phyloP scores from a whole-genome alignment of 495 filamentous ascomycete species.

The Neurospora tetraspora region DNA sequence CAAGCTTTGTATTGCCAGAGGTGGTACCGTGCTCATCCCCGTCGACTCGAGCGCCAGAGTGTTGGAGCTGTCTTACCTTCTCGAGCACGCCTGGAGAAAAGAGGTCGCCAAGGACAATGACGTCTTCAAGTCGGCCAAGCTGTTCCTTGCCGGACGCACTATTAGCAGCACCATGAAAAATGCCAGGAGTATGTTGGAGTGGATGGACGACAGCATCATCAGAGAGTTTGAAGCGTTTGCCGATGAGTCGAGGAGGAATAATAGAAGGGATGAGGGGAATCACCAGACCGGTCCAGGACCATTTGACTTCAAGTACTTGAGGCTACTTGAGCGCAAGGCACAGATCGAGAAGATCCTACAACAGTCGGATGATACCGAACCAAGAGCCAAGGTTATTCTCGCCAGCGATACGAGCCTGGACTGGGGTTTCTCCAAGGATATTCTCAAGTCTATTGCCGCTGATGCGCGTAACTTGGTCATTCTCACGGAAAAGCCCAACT shows the following conservation, averaged over 20 bases:
- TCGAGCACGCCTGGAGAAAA: conserved; percentile 82
- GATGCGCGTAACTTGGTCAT: conserved; percentile 75
- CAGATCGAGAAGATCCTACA: conserved; percentile 56
- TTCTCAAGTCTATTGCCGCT: conserved; percentile 60
- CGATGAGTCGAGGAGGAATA: conserved; percentile 34
- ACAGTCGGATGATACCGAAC: conserved; percentile 25
- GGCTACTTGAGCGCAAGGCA: conserved; percentile 64
- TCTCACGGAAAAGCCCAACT: conserved; percentile 58
- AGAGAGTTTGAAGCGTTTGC: conserved; percentile 79
- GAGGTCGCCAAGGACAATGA: conserved; percentile 49
- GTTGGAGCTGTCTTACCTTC: conserved; percentile 81
- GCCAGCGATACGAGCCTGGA: conserved; percentile 83
- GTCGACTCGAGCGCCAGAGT: conserved; percentile 91
- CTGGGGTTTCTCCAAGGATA: conserved; percentile 92
- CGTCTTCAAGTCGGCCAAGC: conserved; percentile 54
- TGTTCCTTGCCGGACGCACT: conserved; percentile 77
- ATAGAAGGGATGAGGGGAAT: conserved; percentile 28
- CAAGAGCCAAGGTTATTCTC: conserved; percentile 65
- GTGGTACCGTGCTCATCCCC: conserved; percentile 90
- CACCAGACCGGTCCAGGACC: conserved; percentile 50
- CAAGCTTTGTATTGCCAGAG: conserved; percentile 60
- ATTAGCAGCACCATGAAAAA: conserved; percentile 75
- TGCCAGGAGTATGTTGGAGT: conserved; percentile 92
- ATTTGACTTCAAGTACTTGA: conserved; percentile 83
- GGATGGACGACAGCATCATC: conserved; percentile 94